Evolutionary conservation across 129 eudicot species (phyloP), one percentile per base, ranked within the genome.

Genomic region (Helianthus annuus): DNA sequence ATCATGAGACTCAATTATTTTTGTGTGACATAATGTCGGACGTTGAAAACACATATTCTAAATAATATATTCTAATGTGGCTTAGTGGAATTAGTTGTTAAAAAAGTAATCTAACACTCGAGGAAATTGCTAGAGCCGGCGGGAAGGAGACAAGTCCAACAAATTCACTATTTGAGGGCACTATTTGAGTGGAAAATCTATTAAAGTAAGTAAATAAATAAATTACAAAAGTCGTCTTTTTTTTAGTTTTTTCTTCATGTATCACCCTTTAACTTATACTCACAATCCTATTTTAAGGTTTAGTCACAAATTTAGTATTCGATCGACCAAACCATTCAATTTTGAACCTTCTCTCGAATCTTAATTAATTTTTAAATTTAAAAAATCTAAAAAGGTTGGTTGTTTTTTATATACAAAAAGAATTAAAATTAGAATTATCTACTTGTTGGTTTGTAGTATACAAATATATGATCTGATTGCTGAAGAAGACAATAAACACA

Each of bases 81-180:
- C 3, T 40, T 16, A 63, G 82, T 78, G 82, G 82, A 70, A 42
- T 42, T 42, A 78, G 77, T 78, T 78, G 81, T 63, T 70, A 48
- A 51, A 54, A 78, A 53, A 64, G 72, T 70, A 63, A 24, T 68
- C n/a, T 16, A 40, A 61, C 51, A 39, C 76, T 63, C 64, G 56
- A 54, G 66, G 61, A 63, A 62, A 39, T 70, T 60, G 67, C 52
- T n/a, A 44, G 48, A 69, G 70, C 45, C 69, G 69, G 75, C 69
- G 36, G 68, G 75, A 39, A 69, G 48, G 55, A 59, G 55, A 77
- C 75, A 72, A 15, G 27, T 4, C 27, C 10, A 1, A 11, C 45
- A 11, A 11, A 29, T 32, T 56, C 62, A 56, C 62, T 19, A 19
- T 19, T 19, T 19, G 22, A 19, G 22, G 22, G 0, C 22, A 19